A percentile compares a stretch with the other conserved stretches of the same genome.
Conservation (phyloP, 148 eudicot species). For the Rhododendron molle region DNA sequence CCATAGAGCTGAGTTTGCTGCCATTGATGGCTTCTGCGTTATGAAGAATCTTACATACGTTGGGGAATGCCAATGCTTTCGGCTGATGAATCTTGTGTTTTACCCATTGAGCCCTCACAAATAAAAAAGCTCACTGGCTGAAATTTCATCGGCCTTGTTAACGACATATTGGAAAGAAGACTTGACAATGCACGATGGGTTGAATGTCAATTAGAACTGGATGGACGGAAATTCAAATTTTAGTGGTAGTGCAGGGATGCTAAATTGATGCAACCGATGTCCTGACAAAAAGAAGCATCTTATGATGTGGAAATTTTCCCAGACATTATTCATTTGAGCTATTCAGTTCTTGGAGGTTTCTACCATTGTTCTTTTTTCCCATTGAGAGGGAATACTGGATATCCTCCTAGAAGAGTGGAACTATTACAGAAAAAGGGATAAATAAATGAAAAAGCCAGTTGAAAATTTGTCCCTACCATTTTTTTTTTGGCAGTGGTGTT, state of each 20-base stretch:
- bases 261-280: background rate
- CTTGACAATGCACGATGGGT: background rate
- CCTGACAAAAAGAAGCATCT: background rate
- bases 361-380: background rate
- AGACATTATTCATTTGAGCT: background rate
- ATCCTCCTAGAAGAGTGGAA: background rate
- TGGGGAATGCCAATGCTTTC: background rate
- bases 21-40: background rate
- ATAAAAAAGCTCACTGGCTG: no score
- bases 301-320: background rate
- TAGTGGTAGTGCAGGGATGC: background rate
- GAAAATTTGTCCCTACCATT: background rate
- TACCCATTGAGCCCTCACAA: background rate
- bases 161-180: no score
- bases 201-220: background rate
- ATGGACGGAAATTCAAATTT: background rate
- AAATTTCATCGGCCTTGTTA: no score
- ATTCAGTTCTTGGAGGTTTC: no score
- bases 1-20: background rate
- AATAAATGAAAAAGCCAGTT: background rate
- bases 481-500: background rate
- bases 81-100: background rate
- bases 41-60: no score
- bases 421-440: background rate
- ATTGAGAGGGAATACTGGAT: background rate